Evolutionary conservation across 129 eudicot species (phyloP).

Genomic region (Centaurea solstitialis): DNA sequence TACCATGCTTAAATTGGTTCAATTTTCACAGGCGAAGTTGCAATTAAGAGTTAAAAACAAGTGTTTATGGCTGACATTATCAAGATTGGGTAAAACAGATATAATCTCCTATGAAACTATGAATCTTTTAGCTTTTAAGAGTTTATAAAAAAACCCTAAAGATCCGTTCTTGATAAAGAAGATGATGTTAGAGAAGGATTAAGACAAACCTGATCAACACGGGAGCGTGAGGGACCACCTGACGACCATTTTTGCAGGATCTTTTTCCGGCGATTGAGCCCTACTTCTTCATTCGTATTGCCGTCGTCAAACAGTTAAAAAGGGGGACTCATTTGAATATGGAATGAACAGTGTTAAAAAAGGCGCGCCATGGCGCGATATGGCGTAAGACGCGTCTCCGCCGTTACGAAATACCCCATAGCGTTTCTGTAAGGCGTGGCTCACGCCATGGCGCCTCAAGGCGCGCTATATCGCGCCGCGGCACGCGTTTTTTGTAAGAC

Average conservation of each 20-base stretch:
- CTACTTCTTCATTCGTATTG: slow-evolving; percentile 21
- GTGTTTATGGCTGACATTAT: background rate
- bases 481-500: too few species aligned
- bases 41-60: background rate
- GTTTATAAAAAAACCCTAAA: background rate
- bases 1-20: slow-evolving; percentile 2
- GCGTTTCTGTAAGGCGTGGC: too few species aligned
- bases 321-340: slow-evolving; percentile 24
- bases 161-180: background rate
- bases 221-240: slow-evolving; percentile 32
- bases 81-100: slow-evolving; percentile 15
- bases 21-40: background rate
- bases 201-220: slow-evolving; percentile 33
- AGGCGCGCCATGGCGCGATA: too few species aligned
- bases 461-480: too few species aligned
- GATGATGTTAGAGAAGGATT: background rate
- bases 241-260: slow-evolving; percentile 23
- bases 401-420: too few species aligned
- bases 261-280: slow-evolving; percentile 25
- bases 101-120: background rate
- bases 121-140: background rate
- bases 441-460: too few species aligned
- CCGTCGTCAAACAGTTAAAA: slow-evolving; percentile 1
- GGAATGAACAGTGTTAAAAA: too few species aligned
- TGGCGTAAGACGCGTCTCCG: too few species aligned